Evolutionary conservation across 148 eudicot species (phyloP).

Genomic region (Salicornia ramosissima): DNA sequence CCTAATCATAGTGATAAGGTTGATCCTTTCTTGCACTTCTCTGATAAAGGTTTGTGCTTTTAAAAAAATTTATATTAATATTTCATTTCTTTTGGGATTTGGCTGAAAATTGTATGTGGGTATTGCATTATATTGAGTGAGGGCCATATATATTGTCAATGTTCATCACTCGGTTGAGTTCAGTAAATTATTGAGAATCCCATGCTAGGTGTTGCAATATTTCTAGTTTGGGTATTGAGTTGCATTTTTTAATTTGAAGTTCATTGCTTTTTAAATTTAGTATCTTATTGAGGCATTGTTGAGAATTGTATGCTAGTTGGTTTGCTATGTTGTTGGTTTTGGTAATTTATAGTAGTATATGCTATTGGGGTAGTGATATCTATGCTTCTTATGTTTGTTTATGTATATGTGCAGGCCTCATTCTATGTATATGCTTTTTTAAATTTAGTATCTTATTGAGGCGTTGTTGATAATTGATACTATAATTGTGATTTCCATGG

Average conservation of each 20-base stretch:
- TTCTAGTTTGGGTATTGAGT: not conserved
- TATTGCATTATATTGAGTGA: not conserved
- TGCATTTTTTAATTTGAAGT: not conserved
- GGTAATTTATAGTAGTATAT: not conserved
- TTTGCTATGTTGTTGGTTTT: not conserved
- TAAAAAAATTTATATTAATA: no score
- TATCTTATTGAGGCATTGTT: not conserved
- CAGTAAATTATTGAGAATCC: no score
- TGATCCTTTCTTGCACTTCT: conserved; percentile 60
- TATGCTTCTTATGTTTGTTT: not conserved
- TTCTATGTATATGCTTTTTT: no score
- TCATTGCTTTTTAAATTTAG: not conserved
- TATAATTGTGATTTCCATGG: no score
- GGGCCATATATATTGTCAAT: no score
- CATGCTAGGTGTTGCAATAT: not conserved
- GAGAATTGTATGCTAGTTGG: not conserved
- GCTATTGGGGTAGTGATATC: not conserved
- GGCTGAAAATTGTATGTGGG: not conserved
- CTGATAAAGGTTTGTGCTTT: conserved; percentile 57
- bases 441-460: no score
- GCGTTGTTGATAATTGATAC: no score
- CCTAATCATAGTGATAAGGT: conserved; percentile 35
- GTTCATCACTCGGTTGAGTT: not conserved
- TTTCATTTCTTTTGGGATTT: not conserved
- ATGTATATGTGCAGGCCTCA: no score